Evolutionary conservation across 257 asterid genomes (phyloP), one percentile per base, ranked within the genome.

Genomic region (Echites panduratus): DNA sequence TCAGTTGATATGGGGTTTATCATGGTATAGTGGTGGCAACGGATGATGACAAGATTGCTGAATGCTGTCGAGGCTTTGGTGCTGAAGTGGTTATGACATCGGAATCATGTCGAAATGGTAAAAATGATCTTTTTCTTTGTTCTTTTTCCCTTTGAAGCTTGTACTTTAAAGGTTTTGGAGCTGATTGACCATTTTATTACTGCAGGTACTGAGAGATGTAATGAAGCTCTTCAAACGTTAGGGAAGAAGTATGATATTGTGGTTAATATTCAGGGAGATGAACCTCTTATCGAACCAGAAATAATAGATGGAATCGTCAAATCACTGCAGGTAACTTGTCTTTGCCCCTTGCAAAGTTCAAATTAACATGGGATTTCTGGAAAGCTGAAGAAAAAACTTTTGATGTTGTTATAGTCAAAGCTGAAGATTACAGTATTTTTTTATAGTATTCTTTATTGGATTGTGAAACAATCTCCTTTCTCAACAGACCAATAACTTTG

Each of bases 221-320:
- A 85, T 27, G 96, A 94, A 84, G 94, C 96, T 5, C 89, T 89
- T 80, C 81, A 81, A 77, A 94, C 86, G 85, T 84, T 94, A 20
- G 85, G 80, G 9, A 84, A 86, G 78, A 73, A 87, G 76, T 94
- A 89, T 40, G 96, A 94, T 69, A 83, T 89, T 73, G 93, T 91
- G 62, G 96, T 89, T 65, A 94, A 94, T 77, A 94, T 94, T 82
- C 96, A 94, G 78, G 97, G 98, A 20, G 98, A 94, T 78, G 97
- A 94, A 73, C 98, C 98, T 35, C 96, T 94, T 76, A 85, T 93
- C 54, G 98, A 94, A 76, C 97, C 96, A 68, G 97, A 89, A 74
- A 87, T 88, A 52, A 91, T 91, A 40, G 96, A 94, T 73, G 93
- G 96, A 66, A 89, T 91, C 44, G 97, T 93, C 64, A 82, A 79